phyloP scores from a whole-genome alignment of 352 stramenopile species.

The Hyaloperonospora arabidopsidis region DNA sequence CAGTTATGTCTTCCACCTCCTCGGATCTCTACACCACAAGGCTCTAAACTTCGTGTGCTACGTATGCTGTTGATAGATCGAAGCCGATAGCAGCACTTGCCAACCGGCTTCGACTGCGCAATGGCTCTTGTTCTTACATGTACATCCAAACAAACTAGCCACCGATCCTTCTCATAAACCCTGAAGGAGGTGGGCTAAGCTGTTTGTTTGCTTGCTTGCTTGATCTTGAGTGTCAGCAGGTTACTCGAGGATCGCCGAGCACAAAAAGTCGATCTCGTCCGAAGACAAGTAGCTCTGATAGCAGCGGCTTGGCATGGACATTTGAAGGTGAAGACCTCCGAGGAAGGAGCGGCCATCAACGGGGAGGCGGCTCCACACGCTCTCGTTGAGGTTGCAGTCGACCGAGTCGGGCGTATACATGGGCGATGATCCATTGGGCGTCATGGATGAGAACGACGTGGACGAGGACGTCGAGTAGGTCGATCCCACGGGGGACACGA shows the following conservation, averaged over 20 bases:
- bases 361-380: slow-evolving; percentile 51
- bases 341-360: slow-evolving; percentile 18
- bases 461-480: slow-evolving; percentile 27
- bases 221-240: not conserved
- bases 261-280: slow-evolving; percentile 84
- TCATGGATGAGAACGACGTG: slow-evolving; percentile 25
- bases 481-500: slow-evolving; percentile 17
- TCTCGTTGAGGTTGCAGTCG: slow-evolving; percentile 40
- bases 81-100: slow-evolving; percentile 52
- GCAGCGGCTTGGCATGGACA: slow-evolving; percentile 20
- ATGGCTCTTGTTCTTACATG: not conserved
- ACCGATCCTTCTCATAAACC: slow-evolving; percentile 9
- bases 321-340: slow-evolving; percentile 14
- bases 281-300: slow-evolving; percentile 53
- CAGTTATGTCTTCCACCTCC: too few species aligned
- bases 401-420: slow-evolving; percentile 65
- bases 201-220: not conserved
- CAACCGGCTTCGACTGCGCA: slow-evolving; percentile 16
- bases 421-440: slow-evolving; percentile 35
- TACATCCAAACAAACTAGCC: not conserved
- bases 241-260: slow-evolving; percentile 74
- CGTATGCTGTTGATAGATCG: slow-evolving; percentile 3
- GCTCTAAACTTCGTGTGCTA: too few species aligned
- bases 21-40: too few species aligned
- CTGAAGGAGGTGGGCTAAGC: not conserved